phyloP scores from a whole-genome alignment of 352 stramenopile species.

The Lagenidium sp. region DNA sequence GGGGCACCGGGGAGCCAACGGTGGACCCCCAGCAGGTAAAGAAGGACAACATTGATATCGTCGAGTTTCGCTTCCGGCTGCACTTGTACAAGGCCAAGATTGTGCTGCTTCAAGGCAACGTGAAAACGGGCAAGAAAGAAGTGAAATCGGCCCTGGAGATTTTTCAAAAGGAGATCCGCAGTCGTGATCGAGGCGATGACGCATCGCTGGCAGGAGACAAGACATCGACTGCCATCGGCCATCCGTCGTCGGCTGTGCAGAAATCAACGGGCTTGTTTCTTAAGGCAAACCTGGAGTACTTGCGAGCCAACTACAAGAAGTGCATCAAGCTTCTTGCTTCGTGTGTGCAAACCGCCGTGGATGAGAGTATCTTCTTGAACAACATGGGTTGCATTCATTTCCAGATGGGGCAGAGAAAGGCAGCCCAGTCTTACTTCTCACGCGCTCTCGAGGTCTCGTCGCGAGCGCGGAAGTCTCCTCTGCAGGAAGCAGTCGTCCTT shows the following conservation, averaged over 20 bases:
- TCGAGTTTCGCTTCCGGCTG: constrained; percentile 87
- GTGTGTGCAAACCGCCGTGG: constrained; percentile 76
- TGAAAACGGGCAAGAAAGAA: constrained; percentile 90
- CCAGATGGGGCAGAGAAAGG: constrained; percentile 85
- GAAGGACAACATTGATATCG: constrained; percentile 43
- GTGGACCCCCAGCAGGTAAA: constrained; percentile 58
- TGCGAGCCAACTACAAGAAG: constrained; percentile 93
- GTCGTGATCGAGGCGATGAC: constrained; percentile 20
- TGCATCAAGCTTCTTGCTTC: constrained; percentile 90
- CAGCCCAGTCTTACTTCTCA: constrained; percentile 89
- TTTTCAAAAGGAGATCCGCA: constrained; percentile 89
- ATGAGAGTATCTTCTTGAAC: constrained; percentile 84
- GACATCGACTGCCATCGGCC: constrained; percentile 60
- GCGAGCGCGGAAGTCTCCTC: constrained; percentile 32
- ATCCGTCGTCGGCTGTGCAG: constrained; percentile 73
- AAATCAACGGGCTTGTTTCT: constrained; percentile 88
- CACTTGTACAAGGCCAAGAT: constrained; percentile 91
- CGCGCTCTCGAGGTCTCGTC: constrained; percentile 61
- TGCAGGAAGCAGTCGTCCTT: constrained; percentile 33
- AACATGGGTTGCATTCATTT: constrained; percentile 92
- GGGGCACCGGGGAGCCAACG: too few relatives aligned
- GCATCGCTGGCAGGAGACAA: constrained; percentile 43
- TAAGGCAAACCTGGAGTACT: constrained; percentile 92
- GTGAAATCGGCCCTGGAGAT: constrained; percentile 90
- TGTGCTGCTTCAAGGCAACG: constrained; percentile 78